Conservation (phyloP, 2,329 filamentous ascomycete species). For the Fusarium xyrophilum region DNA sequence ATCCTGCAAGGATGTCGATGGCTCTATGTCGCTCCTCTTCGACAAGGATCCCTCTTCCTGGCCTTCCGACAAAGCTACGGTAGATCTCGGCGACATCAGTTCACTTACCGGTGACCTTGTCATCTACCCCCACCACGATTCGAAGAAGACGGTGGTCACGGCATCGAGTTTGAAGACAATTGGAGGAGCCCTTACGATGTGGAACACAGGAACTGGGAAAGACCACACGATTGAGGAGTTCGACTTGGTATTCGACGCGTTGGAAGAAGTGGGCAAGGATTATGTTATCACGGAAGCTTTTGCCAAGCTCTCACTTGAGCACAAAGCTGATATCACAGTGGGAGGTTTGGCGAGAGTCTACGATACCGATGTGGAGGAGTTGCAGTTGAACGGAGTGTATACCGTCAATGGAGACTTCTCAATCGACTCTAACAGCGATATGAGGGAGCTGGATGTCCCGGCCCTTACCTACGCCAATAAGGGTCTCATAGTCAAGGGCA, state of each 20-base stretch:
- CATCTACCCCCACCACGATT: constrained; percentile 37
- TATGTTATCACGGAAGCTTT: constrained; percentile 39
- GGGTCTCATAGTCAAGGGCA: constrained; percentile 34
- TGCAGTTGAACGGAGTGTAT: constrained; percentile 36
- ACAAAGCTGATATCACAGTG: constrained; percentile 28
- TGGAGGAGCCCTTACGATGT: constrained; percentile 35
- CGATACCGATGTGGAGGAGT: constrained; percentile 27
- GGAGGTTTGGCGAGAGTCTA: constrained; percentile 37
- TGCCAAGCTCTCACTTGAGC: constrained; percentile 29
- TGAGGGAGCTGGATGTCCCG: constrained; percentile 28
- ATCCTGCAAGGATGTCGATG: constrained; percentile 38
- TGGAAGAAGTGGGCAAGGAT: constrained; percentile 32
- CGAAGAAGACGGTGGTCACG: constrained; percentile 36
- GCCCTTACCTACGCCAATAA: constrained; percentile 34
- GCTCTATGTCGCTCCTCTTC: constrained; percentile 40
- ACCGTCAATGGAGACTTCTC: constrained; percentile 38
- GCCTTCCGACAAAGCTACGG: constrained; percentile 32
- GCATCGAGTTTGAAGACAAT: constrained; percentile 34
- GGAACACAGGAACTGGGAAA: constrained; percentile 32
- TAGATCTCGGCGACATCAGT: constrained; percentile 37
- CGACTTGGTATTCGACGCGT: constrained; percentile 28
- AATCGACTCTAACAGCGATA: constrained; percentile 34
- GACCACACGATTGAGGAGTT: constrained; percentile 25
- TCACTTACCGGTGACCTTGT: constrained; percentile 37
- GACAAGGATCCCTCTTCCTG: constrained; percentile 36